Percentiles rank a stretch among this genome's conserved stretches.
phyloP scores from a whole-genome alignment of 2,329 filamentous ascomycete species.

The Stagonosporopsis rhizophila region DNA sequence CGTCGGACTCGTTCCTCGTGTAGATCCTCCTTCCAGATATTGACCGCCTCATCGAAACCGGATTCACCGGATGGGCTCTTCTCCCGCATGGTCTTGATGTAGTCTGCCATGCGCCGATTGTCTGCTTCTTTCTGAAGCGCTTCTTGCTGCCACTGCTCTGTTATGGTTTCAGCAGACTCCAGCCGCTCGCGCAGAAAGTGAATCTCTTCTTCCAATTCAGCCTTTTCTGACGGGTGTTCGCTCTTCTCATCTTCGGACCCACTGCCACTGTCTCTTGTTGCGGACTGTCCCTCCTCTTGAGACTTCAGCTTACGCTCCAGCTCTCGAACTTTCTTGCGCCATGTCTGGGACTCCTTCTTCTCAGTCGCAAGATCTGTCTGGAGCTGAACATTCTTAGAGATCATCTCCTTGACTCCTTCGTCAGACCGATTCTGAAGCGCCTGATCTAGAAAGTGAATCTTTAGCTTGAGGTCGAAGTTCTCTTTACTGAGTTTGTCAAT shows the following conservation, averaged over 20 bases:
- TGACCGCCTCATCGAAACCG: constrained; percentile 55
- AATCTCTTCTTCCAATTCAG: constrained; percentile 83
- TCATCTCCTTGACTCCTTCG: constrained; percentile 97
- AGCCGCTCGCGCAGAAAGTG: constrained; percentile 83
- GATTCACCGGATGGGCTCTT: constrained; percentile 47
- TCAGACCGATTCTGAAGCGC: constrained; percentile 92
- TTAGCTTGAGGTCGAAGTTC: constrained; percentile 78
- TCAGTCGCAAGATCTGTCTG: constrained; percentile 88
- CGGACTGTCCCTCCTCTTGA: constrained; percentile 59
- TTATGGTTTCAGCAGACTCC: constrained; percentile 81
- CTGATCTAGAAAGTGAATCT: constrained; percentile 96
- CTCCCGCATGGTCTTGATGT: constrained; percentile 70
- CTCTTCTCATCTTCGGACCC: constrained; percentile 61
- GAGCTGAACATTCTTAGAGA: constrained; percentile 94
- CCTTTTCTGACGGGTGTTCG: constrained; percentile 64
- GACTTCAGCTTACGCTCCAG: constrained; percentile 79
- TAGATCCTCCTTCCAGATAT: constrained; percentile 94
- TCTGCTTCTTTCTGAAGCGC: constrained; percentile 81
- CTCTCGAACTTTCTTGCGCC: constrained; percentile 83
- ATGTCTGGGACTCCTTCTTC: constrained; percentile 86
- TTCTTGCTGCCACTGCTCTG: constrained; percentile 82
- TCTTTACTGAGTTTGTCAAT: constrained; percentile 97
- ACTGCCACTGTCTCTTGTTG: constrained; percentile 51
- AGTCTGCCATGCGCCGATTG: constrained; percentile 83
- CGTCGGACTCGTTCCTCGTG: constrained; percentile 89